These are phyloP conservation scores for Agastache rugosa DNA, from an alignment of 257 asterid genomes.

Conservation along the genomic window DNA sequence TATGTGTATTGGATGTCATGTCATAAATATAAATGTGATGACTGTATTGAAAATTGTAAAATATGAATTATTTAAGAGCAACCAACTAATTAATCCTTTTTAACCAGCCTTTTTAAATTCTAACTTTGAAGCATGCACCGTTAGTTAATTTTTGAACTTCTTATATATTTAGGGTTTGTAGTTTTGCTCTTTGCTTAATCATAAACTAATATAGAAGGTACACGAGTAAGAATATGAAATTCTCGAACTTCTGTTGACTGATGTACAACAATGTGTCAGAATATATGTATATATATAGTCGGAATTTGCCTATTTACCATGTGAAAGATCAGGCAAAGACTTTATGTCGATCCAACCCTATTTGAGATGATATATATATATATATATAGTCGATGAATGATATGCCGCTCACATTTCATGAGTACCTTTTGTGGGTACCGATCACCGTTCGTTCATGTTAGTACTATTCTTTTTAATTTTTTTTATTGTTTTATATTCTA, in stretches of 20 bases:
- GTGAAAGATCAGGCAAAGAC: too few relatives aligned
- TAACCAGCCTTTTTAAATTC: conserved; percentile 26
- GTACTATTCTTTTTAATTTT: too few relatives aligned
- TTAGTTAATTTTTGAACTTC: not conserved
- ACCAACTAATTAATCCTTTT: not conserved
- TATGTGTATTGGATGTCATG: not conserved
- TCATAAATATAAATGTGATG: not conserved
- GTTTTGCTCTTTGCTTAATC: not conserved
- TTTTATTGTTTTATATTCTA: too few relatives aligned
- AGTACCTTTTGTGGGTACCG: too few relatives aligned
- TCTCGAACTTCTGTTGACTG: conserved; percentile 4
- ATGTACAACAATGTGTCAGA: conserved; percentile 1
- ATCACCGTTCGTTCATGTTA: too few relatives aligned
- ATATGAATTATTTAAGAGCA: not conserved
- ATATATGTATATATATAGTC: not conserved
- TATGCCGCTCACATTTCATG: too few relatives aligned
- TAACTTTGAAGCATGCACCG: conserved; percentile 25
- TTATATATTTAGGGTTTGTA: conserved; percentile 32
- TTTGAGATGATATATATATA: too few relatives aligned
- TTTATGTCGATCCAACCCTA: too few relatives aligned
- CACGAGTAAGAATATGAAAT: not conserved
- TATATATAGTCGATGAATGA: too few relatives aligned
- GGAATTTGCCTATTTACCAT: too few relatives aligned
- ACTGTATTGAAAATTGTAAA: not conserved
- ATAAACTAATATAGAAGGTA: conserved; percentile 17